phyloP scores from a whole-genome alignment of 2,329 filamentous ascomycete species.

The Sporothrix variecibatus region DNA sequence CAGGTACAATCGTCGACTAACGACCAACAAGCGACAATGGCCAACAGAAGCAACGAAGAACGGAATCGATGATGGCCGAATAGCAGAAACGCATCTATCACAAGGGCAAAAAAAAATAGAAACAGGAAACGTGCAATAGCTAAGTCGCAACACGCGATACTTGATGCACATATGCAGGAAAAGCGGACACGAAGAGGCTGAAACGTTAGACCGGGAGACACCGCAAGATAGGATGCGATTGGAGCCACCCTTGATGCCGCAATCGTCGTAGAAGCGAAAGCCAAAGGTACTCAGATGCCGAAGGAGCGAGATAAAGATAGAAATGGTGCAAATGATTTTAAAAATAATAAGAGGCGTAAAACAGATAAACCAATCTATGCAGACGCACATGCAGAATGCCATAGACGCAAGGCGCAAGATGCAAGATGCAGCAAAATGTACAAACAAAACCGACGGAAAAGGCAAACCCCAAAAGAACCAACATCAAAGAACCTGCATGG shows the following conservation, averaged over 20 bases:
- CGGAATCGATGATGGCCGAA: neutral
- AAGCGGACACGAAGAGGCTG: conserved; percentile 11
- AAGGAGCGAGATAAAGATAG: conserved; percentile 5
- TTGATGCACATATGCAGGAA: neutral
- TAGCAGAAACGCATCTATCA: neutral
- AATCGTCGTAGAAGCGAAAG: neutral
- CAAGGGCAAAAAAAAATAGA: neutral
- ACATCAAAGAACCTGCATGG: neutral
- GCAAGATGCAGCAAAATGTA: neutral
- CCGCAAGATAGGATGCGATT: neutral
- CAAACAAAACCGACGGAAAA: neutral
- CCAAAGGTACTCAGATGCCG: neutral
- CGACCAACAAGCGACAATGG: neutral
- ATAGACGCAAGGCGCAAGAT: neutral
- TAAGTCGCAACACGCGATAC: neutral
- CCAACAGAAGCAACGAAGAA: neutral
- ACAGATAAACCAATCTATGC: neutral
- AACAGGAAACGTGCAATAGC: neutral
- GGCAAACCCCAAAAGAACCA: neutral
- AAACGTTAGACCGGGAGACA: neutral
- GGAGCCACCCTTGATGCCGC: neutral
- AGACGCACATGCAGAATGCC: conserved; percentile 5
- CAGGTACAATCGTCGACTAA: neutral
- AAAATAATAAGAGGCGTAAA: neutral
- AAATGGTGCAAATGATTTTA: neutral